phyloP scores from a whole-genome alignment of 768 basidiomycete genomes.

The Exidia glandulosa region DNA sequence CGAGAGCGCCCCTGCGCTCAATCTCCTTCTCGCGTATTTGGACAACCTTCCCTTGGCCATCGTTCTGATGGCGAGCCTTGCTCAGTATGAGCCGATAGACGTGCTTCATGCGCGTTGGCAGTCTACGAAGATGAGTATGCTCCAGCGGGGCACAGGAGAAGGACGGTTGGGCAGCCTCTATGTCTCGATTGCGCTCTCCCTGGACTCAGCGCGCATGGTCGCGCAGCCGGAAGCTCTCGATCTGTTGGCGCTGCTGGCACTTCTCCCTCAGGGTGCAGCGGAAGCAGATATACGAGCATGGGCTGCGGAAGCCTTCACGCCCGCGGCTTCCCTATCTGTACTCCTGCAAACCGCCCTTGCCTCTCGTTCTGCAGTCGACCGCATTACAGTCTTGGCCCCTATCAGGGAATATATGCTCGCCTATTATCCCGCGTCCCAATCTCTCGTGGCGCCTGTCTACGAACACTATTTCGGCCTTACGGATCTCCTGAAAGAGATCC shows the following conservation, averaged over 20 bases:
- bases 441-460: constrained; percentile 6
- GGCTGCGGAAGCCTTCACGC: constrained; percentile 2
- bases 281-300: constrained; percentile 7
- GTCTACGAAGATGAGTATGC: constrained; percentile 10
- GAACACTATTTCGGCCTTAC: constrained; percentile 12
- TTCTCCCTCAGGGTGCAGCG: constrained; percentile 20
- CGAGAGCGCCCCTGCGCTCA: constrained; percentile 11
- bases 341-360: constrained; percentile 12
- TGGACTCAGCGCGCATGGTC: constrained; percentile 18
- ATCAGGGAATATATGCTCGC: constrained; percentile 12
- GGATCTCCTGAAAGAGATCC: no score
- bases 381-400: constrained; percentile 13
- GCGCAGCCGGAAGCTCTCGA: constrained; percentile 15
- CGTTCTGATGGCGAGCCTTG: constrained; percentile 12
- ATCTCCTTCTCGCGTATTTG: constrained; percentile 9
- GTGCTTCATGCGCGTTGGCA: constrained; percentile 10
- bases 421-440: constrained; percentile 7
- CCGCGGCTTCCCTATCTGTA: constrained; percentile 6
- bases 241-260: constrained; percentile 18
- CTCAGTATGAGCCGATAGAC: constrained; percentile 10
- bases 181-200: constrained; percentile 20
- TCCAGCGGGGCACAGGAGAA: constrained; percentile 7
- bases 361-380: constrained; percentile 8
- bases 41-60: constrained; percentile 14
- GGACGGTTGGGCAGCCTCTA: constrained; percentile 20